phyloP scores from a whole-genome alignment of 257 asterid species.

The Salvia miltiorrhiza region DNA sequence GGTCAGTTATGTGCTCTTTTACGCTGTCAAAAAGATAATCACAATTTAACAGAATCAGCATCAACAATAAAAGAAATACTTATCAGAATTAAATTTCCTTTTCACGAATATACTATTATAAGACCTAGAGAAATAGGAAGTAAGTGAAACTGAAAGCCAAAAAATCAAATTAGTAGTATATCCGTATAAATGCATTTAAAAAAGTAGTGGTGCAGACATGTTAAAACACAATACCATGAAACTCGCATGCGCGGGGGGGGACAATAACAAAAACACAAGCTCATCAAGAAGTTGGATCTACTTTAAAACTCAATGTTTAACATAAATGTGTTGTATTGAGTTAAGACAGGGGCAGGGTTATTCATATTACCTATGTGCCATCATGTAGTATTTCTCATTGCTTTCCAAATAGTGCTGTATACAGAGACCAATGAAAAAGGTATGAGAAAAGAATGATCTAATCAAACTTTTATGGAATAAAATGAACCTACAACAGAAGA shows the following conservation, averaged over 20 bases:
- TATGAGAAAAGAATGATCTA: constrained; percentile 10
- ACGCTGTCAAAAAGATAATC: constrained; percentile 51
- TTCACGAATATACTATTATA: neutral
- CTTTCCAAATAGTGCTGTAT: constrained; percentile 98
- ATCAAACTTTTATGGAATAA: neutral
- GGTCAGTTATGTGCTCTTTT: constrained; percentile 73
- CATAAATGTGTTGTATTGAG: constrained; percentile 3
- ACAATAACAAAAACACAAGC: neutral
- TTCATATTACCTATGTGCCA: constrained; percentile 93
- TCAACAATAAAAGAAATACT: neutral
- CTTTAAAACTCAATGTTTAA: neutral
- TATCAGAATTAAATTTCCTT: neutral
- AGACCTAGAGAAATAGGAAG: neutral
- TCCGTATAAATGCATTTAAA: constrained; percentile 16
- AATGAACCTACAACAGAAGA: constrained; percentile 3
- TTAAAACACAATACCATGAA: constrained; percentile 12
- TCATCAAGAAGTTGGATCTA: constrained; percentile 16
- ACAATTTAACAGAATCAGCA: constrained; percentile 15
- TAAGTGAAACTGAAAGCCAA: constrained; percentile 2
- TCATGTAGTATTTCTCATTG: constrained; percentile 95
- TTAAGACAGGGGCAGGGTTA: constrained; percentile 14
- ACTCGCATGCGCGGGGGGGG: neutral
- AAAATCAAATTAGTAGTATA: constrained; percentile 7
- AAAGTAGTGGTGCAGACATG: neutral
- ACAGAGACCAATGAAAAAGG: constrained; percentile 20